Evolutionary conservation across 495 filamentous ascomycete species (phyloP).

Genomic region (Neurospora terricola): DNA sequence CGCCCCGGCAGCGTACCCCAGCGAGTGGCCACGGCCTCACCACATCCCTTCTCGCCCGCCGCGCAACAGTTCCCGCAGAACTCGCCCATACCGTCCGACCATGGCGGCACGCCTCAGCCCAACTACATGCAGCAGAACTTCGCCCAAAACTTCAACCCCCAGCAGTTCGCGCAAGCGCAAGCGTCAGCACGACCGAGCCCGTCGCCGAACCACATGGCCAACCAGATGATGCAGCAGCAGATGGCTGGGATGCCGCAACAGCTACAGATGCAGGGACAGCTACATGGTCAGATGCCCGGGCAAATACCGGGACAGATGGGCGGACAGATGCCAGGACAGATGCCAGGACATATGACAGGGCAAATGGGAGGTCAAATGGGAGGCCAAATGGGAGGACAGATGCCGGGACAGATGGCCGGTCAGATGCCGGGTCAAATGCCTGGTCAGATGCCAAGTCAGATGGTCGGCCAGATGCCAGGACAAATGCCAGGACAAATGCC

Average conservation of each 20-base stretch:
- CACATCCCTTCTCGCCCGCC: conserved; percentile 80
- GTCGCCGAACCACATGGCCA: conserved; percentile 35
- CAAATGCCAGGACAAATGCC: conserved; percentile 16
- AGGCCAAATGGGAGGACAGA: conserved; percentile 25
- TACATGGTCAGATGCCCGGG: conserved; percentile 27
- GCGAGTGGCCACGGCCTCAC: conserved; percentile 80
- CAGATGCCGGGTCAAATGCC: not conserved
- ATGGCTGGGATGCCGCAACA: conserved; percentile 33
- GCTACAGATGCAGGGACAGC: conserved; percentile 25
- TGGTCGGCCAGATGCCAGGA: conserved; percentile 20
- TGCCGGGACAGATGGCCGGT: conserved; percentile 17
- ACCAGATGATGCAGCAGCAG: conserved; percentile 37
- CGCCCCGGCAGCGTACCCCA: conserved; percentile 57
- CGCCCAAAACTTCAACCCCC: conserved; percentile 47
- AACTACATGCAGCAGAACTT: conserved; percentile 51
- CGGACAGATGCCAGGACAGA: conserved; percentile 13
- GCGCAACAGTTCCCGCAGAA: conserved; percentile 67
- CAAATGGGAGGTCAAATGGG: conserved; percentile 28
- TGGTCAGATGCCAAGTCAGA: conserved; percentile 21
- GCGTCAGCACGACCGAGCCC: conserved; percentile 41
- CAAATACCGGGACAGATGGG: conserved; percentile 28
- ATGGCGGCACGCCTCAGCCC: conserved; percentile 69
- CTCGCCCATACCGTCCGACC: conserved; percentile 69
- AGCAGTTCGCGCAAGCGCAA: conserved; percentile 43
- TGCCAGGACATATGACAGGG: conserved; percentile 13